Evolutionary conservation across 495 filamentous ascomycete genomes (phyloP), one percentile per base, ranked within the genome.

Genomic region (Xeromyces bisporus): DNA sequence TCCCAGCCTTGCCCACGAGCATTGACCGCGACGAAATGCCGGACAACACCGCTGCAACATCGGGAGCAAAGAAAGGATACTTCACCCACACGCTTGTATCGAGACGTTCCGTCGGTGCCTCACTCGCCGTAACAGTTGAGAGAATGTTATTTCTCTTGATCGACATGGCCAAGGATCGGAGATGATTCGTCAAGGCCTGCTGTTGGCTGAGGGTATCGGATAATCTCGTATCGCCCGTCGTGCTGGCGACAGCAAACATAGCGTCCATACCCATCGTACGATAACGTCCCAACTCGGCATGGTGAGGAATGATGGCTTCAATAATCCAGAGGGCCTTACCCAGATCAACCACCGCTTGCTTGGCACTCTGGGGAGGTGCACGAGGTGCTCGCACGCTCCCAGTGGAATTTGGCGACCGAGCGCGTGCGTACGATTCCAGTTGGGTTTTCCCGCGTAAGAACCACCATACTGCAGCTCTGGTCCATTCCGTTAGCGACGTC

Each of bases 291-390:
- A 68, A 26, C 33, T 75, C 72, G 14, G 60, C 66, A 42, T 65
- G 60, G 7, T 47, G 42, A 7, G 66, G 58, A 5, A 80, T 58
- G 3, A 83, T 64, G 2, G 74, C 66, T 31, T 75, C 69, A 28
- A 72, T 53, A 15, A 92, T 71, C 85, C 85, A 93, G 44, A 79
- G 75, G 0, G 72, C 64, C 46, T 92, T 93, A 2, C 78, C 76
- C 27, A 93, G 58, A 44, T 92, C 75, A 2, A 86, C 56, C 33
- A 84, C 72, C 8, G 76, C 75, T 53, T 86, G 80, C 35, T 73
- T 52, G 11, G 53, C 54, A 18, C 38, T 39, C 3, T 39, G 38
- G 8, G 39, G 25, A 24, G 39, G 39, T 9, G 31, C 39, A 0
- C 38, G 41, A 6, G 43, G 45, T n/a, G n/a, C n/a, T 6, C 34